These are phyloP conservation scores for Penicillium turbatum DNA, from an alignment of 495 filamentous ascomycete species.

Conservation along the genomic window DNA sequence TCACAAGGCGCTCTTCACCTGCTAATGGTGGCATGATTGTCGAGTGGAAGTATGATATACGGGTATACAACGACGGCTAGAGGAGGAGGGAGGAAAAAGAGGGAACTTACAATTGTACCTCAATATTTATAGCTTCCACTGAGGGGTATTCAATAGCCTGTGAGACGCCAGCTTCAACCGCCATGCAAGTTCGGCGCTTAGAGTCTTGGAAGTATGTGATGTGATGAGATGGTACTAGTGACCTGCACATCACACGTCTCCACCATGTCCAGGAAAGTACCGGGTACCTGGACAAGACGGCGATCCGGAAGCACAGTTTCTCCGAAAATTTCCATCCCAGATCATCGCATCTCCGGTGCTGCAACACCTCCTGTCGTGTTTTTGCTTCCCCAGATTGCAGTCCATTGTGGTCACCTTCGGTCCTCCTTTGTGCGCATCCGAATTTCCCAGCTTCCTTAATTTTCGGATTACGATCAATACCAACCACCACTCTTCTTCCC, in stretches of 20 bases:
- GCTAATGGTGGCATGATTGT: conserved; percentile 66
- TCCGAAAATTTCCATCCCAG: conserved; percentile 44
- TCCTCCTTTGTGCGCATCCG: neutral
- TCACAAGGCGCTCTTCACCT: conserved; percentile 74
- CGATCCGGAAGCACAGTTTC: conserved; percentile 29
- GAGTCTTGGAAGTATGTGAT: conserved; percentile 13
- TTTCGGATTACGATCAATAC: neutral
- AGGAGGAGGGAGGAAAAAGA: neutral
- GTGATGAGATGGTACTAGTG: conserved; percentile 16
- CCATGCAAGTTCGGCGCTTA: conserved; percentile 25
- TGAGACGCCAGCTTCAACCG: conserved; percentile 19
- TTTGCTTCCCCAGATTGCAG: conserved; percentile 9
- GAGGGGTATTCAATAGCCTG: conserved; percentile 20
- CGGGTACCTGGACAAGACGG: conserved; percentile 14
- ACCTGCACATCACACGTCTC: conserved; percentile 4
- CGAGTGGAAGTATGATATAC: neutral
- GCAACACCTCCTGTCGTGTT: conserved; percentile 15
- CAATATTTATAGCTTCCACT: conserved; percentile 13
- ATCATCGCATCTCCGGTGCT: conserved; percentile 13
- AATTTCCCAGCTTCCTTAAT: neutral
- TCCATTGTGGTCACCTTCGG: neutral
- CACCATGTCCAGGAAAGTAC: conserved; percentile 7
- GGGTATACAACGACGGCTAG: neutral
- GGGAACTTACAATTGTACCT: conserved; percentile 4
- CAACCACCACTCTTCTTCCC: conserved; percentile 3